A percentile compares a stretch with the other conserved stretches of the same genome.
Conservation (phyloP, 352 stramenopile genomes). For the Phytophthora lateralis region DNA sequence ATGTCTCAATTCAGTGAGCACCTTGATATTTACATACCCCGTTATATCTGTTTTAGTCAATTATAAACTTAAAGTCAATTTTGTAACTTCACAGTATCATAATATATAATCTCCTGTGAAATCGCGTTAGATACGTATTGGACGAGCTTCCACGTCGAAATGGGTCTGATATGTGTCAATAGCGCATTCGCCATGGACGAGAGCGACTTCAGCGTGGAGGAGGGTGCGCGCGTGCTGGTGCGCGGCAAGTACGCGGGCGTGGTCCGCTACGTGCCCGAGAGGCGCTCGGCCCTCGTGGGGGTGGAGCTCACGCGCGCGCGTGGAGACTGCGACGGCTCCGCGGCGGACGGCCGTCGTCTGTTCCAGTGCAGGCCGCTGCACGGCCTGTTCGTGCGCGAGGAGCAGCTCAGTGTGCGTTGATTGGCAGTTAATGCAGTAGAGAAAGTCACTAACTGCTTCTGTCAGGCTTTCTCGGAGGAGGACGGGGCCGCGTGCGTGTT, state of each 20-base stretch:
- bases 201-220: slow-evolving; percentile 23
- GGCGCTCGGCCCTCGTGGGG: slow-evolving; percentile 64
- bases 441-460: no score
- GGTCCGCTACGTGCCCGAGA: slow-evolving; percentile 68
- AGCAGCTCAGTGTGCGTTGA: slow-evolving; percentile 63
- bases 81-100: no score
- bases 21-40: neutral
- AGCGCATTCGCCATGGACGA: neutral
- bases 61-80: no score
- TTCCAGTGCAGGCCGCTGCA: slow-evolving; percentile 87
- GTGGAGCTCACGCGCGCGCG: slow-evolving; percentile 87
- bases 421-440: neutral
- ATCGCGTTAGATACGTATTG: no score
- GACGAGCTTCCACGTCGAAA: neutral
- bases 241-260: slow-evolving; percentile 83
- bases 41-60: no score
- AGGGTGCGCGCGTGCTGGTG: slow-evolving; percentile 66
- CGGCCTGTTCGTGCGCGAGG: slow-evolving; percentile 85
- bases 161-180: neutral
- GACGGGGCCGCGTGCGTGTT: slow-evolving; percentile 77
- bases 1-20: neutral
- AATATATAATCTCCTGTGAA: no score
- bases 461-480: slow-evolving; percentile 62
- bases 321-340: slow-evolving; percentile 77
- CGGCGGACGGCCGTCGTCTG: slow-evolving; percentile 65